Evolutionary conservation across 768 basidiomycete species (phyloP), one percentile per base, ranked within the genome.

Genomic region (Amanita pseudoporphyria): DNA sequence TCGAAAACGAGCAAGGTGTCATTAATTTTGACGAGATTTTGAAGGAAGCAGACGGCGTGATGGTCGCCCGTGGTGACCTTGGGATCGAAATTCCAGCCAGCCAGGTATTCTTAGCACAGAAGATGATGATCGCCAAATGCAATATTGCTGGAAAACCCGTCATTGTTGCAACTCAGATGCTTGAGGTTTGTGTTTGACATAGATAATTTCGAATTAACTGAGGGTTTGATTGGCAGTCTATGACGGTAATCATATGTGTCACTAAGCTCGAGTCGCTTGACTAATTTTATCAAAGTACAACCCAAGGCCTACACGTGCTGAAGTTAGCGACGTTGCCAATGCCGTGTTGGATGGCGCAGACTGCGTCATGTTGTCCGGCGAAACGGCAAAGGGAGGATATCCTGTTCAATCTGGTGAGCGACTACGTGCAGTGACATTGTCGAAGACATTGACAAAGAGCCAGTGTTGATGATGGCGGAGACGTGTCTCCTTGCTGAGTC

Each of bases 121-220:
- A 99, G 75, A 98, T 98, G 95, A 99, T 99, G 94, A 99, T 98
- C 59, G 82, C 95, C 52, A 98, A 98, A 73, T 96, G 93, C 73
- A 97, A 96, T 75, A 87, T 95, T 61, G 84, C 79, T 48, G 96
- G 96, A 59, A 99, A 99, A 74, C 94, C 96, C 36, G 88, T 90
- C 61, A 98, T 99, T 64, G 94, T 96, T 54, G 96, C 96, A 9
- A 99, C 96, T 12, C 95, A 99, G 68, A 99, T 99, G 95, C 84
- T 99, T 57, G 95, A 98, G 77, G 87, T 86, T 54, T 52, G 72
- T 58, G 24, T 33, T 18, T 44, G 35, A 19, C 28, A 6, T 45
- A 46, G 38, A 28, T 26, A n/a, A 26, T 30, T 16, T 35, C 48
- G 36, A 12, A 10, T 36, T 41, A 26, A 41, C 38, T 50, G 33